phyloP scores from a whole-genome alignment of 2,329 filamentous ascomycete genomes.

The Neofusicoccum cordaticola region DNA sequence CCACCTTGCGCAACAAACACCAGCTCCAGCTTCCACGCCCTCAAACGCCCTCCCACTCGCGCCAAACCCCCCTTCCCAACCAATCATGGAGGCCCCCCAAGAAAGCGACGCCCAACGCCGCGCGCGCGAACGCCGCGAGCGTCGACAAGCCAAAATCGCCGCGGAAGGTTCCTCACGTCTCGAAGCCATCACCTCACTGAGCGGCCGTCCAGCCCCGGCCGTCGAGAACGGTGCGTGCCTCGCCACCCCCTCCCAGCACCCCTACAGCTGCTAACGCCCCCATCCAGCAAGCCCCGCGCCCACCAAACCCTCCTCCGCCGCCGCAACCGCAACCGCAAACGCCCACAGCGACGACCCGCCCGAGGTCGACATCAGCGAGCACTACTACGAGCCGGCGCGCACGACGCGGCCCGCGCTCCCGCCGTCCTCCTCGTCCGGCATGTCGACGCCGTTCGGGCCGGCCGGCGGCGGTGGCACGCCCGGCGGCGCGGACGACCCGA shows the following conservation, averaged over 20 bases:
- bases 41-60: background rate
- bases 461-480: constrained; percentile 20
- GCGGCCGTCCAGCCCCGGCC: constrained; percentile 50
- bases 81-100: constrained; percentile 8
- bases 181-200: constrained; percentile 70
- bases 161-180: constrained; percentile 67
- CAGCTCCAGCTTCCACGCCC: background rate
- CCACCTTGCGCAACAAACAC: constrained; percentile 1
- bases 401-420: constrained; percentile 29
- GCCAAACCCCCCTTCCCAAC: background rate
- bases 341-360: constrained; percentile 55
- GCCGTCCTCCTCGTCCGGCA: constrained; percentile 23
- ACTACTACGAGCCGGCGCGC: constrained; percentile 60
- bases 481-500: constrained; percentile 56
- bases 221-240: constrained; percentile 39
- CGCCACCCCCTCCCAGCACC: background rate
- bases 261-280: background rate
- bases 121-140: constrained; percentile 73
- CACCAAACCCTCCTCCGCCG: constrained; percentile 24
- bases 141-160: constrained; percentile 74
- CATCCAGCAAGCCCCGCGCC: background rate
- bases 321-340: constrained; percentile 25
- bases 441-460: constrained; percentile 17
- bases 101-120: constrained; percentile 52
- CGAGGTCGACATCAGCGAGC: constrained; percentile 76